phyloP scores from a whole-genome alignment of 441 rosid species.

The Corymbia calophylla region DNA sequence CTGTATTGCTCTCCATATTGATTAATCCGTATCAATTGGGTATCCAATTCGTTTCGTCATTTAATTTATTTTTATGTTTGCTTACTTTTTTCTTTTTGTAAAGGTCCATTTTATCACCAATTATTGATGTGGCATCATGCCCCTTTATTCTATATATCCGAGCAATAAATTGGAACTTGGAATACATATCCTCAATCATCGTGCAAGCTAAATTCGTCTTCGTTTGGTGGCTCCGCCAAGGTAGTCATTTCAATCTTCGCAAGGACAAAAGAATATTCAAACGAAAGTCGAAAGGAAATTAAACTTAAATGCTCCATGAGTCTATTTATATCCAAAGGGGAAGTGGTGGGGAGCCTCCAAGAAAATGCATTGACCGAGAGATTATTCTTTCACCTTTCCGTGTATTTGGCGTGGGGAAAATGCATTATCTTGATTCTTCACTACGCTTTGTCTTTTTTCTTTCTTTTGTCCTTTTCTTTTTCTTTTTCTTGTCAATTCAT shows the following conservation, averaged over 20 bases:
- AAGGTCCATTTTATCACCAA: background rate
- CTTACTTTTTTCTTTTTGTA: background rate
- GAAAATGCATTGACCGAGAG: background rate
- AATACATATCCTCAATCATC: background rate
- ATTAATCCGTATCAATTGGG: fast-evolving
- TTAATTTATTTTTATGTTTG: background rate
- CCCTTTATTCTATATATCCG: background rate
- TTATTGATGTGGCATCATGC: background rate
- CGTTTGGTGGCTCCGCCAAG: background rate
- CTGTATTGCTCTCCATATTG: background rate
- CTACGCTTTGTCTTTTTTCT: background rate
- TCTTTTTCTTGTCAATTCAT: background rate
- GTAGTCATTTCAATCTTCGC: background rate
- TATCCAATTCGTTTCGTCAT: background rate
- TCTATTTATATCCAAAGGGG: background rate
- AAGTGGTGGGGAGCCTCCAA: background rate
- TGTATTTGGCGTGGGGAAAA: background rate
- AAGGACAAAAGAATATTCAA: background rate
- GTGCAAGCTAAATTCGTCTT: background rate
- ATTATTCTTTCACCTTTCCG: background rate
- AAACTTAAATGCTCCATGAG: background rate
- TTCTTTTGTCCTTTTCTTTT: background rate
- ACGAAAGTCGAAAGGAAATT: background rate
- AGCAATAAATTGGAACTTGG: background rate
- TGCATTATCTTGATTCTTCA: background rate